Evolutionary conservation across 768 basidiomycete species (phyloP).

Genomic region (Russula sp.): DNA sequence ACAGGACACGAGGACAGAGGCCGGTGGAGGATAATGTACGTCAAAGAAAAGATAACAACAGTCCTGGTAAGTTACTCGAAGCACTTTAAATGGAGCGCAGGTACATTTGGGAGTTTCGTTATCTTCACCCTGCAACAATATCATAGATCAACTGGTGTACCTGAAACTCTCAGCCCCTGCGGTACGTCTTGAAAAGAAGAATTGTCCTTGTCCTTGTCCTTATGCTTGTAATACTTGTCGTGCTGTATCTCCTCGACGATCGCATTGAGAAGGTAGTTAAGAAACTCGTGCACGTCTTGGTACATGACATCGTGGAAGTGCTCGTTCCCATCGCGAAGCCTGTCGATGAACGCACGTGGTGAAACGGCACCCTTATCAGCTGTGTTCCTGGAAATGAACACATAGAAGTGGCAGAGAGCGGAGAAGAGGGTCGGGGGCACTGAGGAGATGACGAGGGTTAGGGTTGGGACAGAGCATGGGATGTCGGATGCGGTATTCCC

Average conservation of each 20-base stretch:
- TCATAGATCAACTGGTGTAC: too few species aligned
- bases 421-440: conserved; percentile 73
- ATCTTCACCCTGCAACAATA: too few species aligned
- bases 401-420: conserved; percentile 90
- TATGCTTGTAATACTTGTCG: conserved; percentile 48
- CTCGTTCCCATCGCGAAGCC: conserved; percentile 88
- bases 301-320: conserved; percentile 89
- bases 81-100: too few species aligned
- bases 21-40: too few species aligned
- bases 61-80: too few species aligned
- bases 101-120: too few species aligned
- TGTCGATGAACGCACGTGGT: conserved; percentile 89
- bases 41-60: too few species aligned
- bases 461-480: conserved; percentile 34
- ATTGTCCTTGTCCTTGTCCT: conserved; percentile 8
- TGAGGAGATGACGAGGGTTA: conserved; percentile 48
- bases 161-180: conserved; percentile 56
- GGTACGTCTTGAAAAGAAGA: conserved; percentile 43
- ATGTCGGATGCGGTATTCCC: conserved; percentile 43
- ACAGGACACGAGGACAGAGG: too few species aligned
- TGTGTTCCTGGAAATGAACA: conserved; percentile 75
- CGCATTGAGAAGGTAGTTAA: conserved; percentile 89
- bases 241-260: conserved; percentile 91
- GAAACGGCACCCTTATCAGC: conserved; percentile 80
- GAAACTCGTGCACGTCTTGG: conserved; percentile 98